phyloP scores from a whole-genome alignment of 1,284 basidiomycete species.

The Cutaneotrichosporon sp. region DNA sequence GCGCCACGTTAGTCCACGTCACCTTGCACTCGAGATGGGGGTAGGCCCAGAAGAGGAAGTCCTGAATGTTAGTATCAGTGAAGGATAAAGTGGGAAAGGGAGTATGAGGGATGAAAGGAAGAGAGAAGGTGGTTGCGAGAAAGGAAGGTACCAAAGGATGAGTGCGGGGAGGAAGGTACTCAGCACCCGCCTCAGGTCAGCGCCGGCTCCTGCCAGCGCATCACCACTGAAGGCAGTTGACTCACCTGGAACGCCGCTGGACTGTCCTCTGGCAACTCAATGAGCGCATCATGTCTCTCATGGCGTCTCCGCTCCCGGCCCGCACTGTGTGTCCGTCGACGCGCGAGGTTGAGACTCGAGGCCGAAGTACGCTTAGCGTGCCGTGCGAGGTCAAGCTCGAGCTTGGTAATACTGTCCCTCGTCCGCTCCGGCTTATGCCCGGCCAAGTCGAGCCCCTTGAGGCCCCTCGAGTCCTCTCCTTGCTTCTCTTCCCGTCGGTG shows the following conservation, averaged over 20 bases:
- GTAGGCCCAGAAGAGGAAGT: slow-evolving; percentile 52
- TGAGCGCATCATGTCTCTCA: slow-evolving; percentile 34
- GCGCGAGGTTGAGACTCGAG: slow-evolving; percentile 7
- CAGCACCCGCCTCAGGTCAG: background rate
- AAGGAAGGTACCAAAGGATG: background rate
- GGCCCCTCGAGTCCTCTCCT: background rate
- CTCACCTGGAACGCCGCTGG: slow-evolving; percentile 44
- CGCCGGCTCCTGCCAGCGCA: background rate
- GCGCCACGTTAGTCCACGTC: slow-evolving; percentile 88
- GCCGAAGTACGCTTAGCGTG: slow-evolving; percentile 5
- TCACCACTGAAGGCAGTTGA: background rate
- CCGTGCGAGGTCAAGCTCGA: background rate
- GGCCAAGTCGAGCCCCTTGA: background rate
- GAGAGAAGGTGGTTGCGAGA: background rate
- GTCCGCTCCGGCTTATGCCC: background rate
- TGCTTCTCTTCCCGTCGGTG: background rate
- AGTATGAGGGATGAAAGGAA: background rate
- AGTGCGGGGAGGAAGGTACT: background rate
- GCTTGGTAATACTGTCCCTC: background rate
- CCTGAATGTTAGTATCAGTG: slow-evolving; percentile 21
- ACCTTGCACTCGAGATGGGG: slow-evolving; percentile 74
- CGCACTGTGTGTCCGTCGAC: slow-evolving; percentile 8
- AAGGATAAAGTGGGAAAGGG: background rate
- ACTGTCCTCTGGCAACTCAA: slow-evolving; percentile 46
- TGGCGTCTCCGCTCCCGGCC: slow-evolving; percentile 10